Evolutionary conservation across 257 asterid species (phyloP), one percentile per base, ranked within the genome.

Genomic region (Solanum ossicruentum): DNA sequence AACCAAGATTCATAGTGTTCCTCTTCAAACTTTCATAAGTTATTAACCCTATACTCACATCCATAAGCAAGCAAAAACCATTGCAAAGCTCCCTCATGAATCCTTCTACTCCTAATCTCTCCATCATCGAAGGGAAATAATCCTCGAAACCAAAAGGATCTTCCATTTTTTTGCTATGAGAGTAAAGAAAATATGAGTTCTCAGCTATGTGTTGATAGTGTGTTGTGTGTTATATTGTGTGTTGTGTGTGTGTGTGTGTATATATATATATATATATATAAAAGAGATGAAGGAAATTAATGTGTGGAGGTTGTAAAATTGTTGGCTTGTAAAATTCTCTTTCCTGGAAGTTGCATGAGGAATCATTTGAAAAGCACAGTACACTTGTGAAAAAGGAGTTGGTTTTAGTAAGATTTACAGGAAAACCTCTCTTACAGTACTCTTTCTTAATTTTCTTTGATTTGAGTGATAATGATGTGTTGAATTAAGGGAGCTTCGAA

Each of bases 11-110:
- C 12, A 85, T 61, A 0, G 88, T 83, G 84, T 84, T 89, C 82
- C 86, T 89, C 85, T 86, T 89, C 84, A 89, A 87, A 86, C 91
- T 89, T 63, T 89, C 91, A 32, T 85, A 89, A 1, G 91, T 89
- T 32, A 89, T 87, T 51, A 89, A 84, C 21, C 89, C 89, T 66
- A 83, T 80, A n/a, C 58, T 82, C 4, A 87, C 89, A 57, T 89
- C 91, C 91, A 89, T 89, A 55, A 89, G 21, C 61, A 89, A 17
- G 67, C 63, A 87, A 65, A 89, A 87, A 36, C 89, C 91, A 60
- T 55, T 89, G 36, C 89, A 87, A 55, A 89, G 87, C 85, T 89
- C 91, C 54, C 89, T 82, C 81, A 89, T 89, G 43, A 89, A 87
- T 5, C 88, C 89, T 8, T 89, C 89, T 3, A 78, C 51, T 9